Base-by-base conservation (phyloP, 2,329 filamentous ascomycete genomes). In the Verruconis gallopava region DNA sequence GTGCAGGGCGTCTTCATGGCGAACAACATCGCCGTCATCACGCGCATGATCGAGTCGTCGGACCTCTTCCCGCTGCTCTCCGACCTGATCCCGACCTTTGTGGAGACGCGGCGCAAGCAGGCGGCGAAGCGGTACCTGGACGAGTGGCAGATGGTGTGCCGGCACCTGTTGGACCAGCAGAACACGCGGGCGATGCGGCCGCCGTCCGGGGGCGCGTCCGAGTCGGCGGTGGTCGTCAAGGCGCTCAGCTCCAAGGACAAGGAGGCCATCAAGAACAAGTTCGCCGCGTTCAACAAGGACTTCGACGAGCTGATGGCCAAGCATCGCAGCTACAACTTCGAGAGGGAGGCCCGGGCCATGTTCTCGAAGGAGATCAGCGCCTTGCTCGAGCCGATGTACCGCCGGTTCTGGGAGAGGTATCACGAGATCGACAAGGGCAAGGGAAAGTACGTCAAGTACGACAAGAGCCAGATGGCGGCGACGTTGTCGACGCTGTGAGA, bases 381-480 rank as follows among this genome's bases (percentile, higher is more conserved):
- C 52, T 85, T 94, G 65, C 79, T 98, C 43, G 89, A 96, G 64
- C 88, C 89, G 42, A 71, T 98, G 12, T 98, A 98, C 64, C 82
- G 81, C 47, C 75, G 91, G 36, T 98, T 98, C 64, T 96, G 85
- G 78, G 91, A 96, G 62, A 75, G 89, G 20, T 98, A 98, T 58
- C 88, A 95, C 58, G 91, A 96, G 63, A 79, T 96, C 49, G 89
- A 96, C 64, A 95, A 94, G 67, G 91, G 91, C 46, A 93, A 88
- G 64, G 89, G 89, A 51, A 98, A 98, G 63, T 93, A 96, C 62
- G 86, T 93, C 59, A 95, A 93, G 66, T 96, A 94, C 59, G 88
- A 95, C 66, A 95, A 95, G 68, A 70, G 71, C 32, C 75, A 77
- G 37, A 79, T 98, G 53, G 76, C 81, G 37, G 74, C 75, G 17